These are phyloP conservation scores for Gymnopilus junonius DNA, from an alignment of 768 basidiomycete genomes.

Conservation along the genomic window DNA sequence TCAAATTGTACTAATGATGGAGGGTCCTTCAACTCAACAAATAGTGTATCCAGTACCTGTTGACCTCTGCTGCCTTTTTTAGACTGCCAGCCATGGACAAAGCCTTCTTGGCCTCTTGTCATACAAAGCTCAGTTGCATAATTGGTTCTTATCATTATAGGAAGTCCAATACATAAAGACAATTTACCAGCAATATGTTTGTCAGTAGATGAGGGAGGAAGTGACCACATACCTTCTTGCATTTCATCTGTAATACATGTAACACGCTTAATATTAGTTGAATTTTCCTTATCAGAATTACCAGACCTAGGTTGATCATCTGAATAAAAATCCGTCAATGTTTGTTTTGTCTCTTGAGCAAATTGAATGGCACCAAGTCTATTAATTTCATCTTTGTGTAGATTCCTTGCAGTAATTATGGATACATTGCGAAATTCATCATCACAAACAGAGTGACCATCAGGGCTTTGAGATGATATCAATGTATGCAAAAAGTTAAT, in stretches of 20 bases:
- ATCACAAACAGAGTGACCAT: constrained; percentile 12
- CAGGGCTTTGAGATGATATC: constrained; percentile 19
- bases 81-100: constrained; percentile 30
- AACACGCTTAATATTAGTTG: too few relatives aligned
- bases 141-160: constrained; percentile 37
- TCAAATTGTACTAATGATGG: constrained; percentile 23
- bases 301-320: constrained; percentile 26
- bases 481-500: constrained; percentile 34
- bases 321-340: constrained; percentile 28
- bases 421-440: constrained; percentile 34
- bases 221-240: constrained; percentile 23
- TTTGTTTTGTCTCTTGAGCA: constrained; percentile 34
- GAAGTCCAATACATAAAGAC: constrained; percentile 35
- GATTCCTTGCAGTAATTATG: constrained; percentile 41
- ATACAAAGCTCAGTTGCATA: constrained; percentile 36
- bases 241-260: too few relatives aligned
- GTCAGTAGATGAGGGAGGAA: constrained; percentile 11
- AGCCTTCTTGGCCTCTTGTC: constrained; percentile 36
- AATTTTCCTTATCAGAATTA: not conserved
- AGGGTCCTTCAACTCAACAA: constrained; percentile 31
- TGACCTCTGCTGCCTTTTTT: constrained; percentile 14
- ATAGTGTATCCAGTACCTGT: constrained; percentile 29
- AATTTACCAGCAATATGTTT: constrained; percentile 29
- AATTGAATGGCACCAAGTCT: constrained; percentile 30
- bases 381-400: too few relatives aligned